Percentiles rank a stretch among this genome's conserved stretches.
These are phyloP conservation scores for Colletotrichum trifolii DNA, from an alignment of 2,329 filamentous ascomycete species.

Conservation along the genomic window DNA sequence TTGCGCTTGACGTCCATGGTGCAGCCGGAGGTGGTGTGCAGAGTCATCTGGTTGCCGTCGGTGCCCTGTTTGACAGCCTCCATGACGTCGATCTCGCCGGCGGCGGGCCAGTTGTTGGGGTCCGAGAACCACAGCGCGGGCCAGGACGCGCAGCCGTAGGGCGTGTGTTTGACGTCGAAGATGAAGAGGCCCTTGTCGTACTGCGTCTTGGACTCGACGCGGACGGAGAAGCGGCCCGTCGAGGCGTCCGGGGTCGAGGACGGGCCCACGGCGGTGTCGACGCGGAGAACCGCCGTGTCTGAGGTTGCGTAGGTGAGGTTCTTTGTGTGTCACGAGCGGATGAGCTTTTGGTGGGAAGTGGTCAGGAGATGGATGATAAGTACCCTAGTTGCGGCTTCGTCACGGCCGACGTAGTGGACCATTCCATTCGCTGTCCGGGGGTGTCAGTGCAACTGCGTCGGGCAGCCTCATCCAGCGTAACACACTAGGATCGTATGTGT, in stretches of 20 bases:
- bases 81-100: constrained; percentile 74
- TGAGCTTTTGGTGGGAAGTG: constrained; percentile 20
- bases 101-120: constrained; percentile 67
- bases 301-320: constrained; percentile 71
- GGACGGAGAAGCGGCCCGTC: constrained; percentile 71
- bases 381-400: constrained; percentile 55
- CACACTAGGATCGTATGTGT: constrained; percentile 60
- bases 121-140: constrained; percentile 75
- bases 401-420: constrained; percentile 63
- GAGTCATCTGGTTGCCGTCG: constrained; percentile 67
- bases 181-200: constrained; percentile 75
- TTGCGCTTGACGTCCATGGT: constrained; percentile 65
- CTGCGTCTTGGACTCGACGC: constrained; percentile 68
- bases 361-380: constrained; percentile 30
- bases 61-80: constrained; percentile 67
- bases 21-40: constrained; percentile 66
- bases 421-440: constrained; percentile 54
- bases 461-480: constrained; percentile 17
- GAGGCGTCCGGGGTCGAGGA: constrained; percentile 60
- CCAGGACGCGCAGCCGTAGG: constrained; percentile 73
- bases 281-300: constrained; percentile 65
- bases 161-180: constrained; percentile 73
- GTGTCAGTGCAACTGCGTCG: constrained; percentile 17
- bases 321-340: constrained; percentile 43
- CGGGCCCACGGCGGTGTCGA: constrained; percentile 69